Conservation (phyloP, 345 rosid genomes). For the Rhodamnia argentea region DNA sequence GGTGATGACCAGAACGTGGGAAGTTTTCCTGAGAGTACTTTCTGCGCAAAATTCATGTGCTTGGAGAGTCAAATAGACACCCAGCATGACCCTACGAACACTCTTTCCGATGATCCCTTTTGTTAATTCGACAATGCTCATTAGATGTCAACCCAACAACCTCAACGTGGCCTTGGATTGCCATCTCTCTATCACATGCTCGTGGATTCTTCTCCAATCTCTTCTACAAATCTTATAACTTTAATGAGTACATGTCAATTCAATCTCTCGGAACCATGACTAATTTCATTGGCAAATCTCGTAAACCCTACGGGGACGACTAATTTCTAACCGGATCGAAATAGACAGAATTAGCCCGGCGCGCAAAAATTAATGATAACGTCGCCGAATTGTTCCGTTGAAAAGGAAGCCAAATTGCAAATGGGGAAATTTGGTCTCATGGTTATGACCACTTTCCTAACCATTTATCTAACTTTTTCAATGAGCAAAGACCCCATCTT, state of each 20-base stretch:
- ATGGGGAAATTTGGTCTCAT: neutral
- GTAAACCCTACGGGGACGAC: neutral
- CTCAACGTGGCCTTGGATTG: neutral
- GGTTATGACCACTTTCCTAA: neutral
- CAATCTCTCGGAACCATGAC: neutral
- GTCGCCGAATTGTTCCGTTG: neutral
- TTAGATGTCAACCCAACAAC: neutral
- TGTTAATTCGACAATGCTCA: neutral
- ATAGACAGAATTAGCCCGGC: fast-evolving
- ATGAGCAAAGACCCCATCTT: neutral
- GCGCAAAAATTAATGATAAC: neutral
- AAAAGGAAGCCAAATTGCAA: neutral
- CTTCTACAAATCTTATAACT: neutral
- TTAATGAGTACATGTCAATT: too few relatives aligned
- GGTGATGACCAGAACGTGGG: neutral
- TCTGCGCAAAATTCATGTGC: neutral
- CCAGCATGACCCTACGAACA: neutral
- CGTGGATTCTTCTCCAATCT: neutral
- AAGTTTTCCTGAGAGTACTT: neutral
- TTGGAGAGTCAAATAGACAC: neutral
- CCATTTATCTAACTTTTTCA: too few relatives aligned
- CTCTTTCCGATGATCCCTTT: neutral
- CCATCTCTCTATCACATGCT: neutral
- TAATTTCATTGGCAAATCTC: neutral
- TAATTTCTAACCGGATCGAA: neutral